These are phyloP conservation scores for Podospora pseudopauciseta DNA, from an alignment of 495 filamentous ascomycete species.

Conservation along the genomic window DNA sequence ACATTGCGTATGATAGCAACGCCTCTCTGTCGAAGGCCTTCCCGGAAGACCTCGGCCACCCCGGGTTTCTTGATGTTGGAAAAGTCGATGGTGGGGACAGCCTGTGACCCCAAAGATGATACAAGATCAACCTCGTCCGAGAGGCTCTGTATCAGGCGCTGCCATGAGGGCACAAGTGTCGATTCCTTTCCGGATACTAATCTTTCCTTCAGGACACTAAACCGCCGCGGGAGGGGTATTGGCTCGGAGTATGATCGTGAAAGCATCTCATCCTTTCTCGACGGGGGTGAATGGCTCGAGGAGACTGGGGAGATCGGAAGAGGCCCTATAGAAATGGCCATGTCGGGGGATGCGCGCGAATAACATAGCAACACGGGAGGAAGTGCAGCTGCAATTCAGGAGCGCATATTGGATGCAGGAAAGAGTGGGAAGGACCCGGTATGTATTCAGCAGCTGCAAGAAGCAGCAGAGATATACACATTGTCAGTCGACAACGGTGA, in stretches of 20 bases:
- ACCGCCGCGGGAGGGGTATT: conserved; percentile 63
- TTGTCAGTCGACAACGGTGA: background rate
- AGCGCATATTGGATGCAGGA: background rate
- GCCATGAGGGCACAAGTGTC: conserved; percentile 53
- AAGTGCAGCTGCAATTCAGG: background rate
- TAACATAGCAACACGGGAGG: conserved; percentile 9
- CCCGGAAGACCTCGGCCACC: conserved; percentile 39
- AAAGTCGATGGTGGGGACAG: conserved; percentile 63
- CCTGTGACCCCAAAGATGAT: conserved; percentile 28
- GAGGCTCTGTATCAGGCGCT: conserved; percentile 58
- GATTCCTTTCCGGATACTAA: conserved; percentile 59
- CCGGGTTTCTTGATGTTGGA: conserved; percentile 49
- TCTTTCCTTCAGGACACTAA: conserved; percentile 62
- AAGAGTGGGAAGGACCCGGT: background rate
- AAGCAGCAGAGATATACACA: conserved; percentile 17
- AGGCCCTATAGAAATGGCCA: conserved; percentile 22
- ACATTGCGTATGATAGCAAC: conserved; percentile 61
- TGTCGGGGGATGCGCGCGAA: conserved; percentile 9
- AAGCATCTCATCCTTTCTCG: conserved; percentile 19
- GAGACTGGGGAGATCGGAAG: conserved; percentile 16
- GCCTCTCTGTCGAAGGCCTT: conserved; percentile 55
- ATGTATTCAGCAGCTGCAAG: background rate
- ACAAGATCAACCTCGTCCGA: conserved; percentile 52
- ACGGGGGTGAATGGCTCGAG: background rate
- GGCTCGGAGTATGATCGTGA: conserved; percentile 26